These are phyloP conservation scores for Clarkia xantiana DNA, from an alignment of 345 rosid genomes.

Conservation along the genomic window DNA sequence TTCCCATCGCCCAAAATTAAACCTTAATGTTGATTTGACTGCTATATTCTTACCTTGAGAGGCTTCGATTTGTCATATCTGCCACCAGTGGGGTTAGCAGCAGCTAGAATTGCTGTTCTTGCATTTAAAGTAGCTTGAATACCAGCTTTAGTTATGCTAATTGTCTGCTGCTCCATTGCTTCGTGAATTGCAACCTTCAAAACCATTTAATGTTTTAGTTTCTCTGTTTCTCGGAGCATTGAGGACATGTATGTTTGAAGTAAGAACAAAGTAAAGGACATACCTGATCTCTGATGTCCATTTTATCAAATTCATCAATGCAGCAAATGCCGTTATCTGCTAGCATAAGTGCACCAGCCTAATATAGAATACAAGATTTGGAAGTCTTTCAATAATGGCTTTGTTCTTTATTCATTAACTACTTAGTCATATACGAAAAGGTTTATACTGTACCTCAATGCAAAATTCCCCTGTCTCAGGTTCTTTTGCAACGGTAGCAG, in stretches of 20 bases:
- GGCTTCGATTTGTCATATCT: conserved; percentile 93
- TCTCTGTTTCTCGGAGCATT: too few species aligned
- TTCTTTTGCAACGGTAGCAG: conserved; percentile 96
- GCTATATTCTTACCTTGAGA: conserved; percentile 47
- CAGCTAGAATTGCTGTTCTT: conserved; percentile 87
- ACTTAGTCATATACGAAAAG: not conserved
- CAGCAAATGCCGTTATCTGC: conserved; percentile 98
- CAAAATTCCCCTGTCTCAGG: conserved; percentile 98
- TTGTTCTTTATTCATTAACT: too few species aligned
- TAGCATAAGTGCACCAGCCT: conserved; percentile 99
- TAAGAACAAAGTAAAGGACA: conserved; percentile 3
- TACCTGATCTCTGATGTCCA: conserved; percentile 97
- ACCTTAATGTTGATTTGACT: not conserved
- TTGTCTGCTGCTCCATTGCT: conserved; percentile 99
- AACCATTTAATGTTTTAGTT: not conserved
- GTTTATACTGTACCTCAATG: conserved; percentile 47
- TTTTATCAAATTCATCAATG: conserved; percentile 95
- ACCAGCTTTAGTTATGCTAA: conserved; percentile 98
- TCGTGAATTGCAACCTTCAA: conserved; percentile 95
- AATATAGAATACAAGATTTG: conserved; percentile 7
- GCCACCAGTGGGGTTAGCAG: conserved; percentile 91
- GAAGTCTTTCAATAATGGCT: not conserved
- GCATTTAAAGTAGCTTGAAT: conserved; percentile 97
- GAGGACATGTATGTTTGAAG: not conserved
- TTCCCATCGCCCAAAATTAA: not conserved